Evolutionary conservation across 305 asterid genomes (phyloP), one percentile per base, ranked within the genome.

Genomic region (Solanum hybrid): DNA sequence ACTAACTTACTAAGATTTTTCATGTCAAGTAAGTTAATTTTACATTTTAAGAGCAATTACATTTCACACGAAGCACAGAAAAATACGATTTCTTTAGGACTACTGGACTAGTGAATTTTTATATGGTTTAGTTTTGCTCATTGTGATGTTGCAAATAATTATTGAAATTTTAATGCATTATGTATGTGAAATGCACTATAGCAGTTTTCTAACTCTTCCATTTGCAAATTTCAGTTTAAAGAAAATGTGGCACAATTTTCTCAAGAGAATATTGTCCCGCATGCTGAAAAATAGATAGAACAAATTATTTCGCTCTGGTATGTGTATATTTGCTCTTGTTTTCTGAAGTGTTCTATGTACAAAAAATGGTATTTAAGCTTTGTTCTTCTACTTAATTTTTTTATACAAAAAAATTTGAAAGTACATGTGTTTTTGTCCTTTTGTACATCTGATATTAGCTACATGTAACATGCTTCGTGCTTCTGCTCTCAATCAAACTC

Each of bases 221-320:
- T 67, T 67, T 46, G 33, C 46, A 67, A 73, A 31, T 86, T 89
- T 26, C 97, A 97, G 99, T 97, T 97, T 89, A 96, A 97, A 92
- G 98, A 96, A 93, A 97, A 99, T 16, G 98, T 97, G 90, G 93
- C 98, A 28, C 98, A 96, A 89, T 97, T 97, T 91, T 95, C 99
- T 89, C 97, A 93, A 94, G 99, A 97, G 90, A 94, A 93, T 89
- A 95, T 97, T 92, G 97, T 97, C 29, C 99, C 98, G 86, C 95
- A 95, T 93, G 98, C 99, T 46, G 87, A 97, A 8, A 92, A 95
- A 89, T 97, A 57, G 99, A 97, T 95, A 94, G 91, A 91, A 93
- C 98, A 35, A 97, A 96, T 91, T 93, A 93, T 91, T 95, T 97
- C 86, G 98, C 99, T 3, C 74, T 93, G 98, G 99, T 83, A 83